Evolutionary conservation across 2,329 filamentous ascomycete species (phyloP), one percentile per base, ranked within the genome.

Genomic region (Lasiodiplodia theobromae): DNA sequence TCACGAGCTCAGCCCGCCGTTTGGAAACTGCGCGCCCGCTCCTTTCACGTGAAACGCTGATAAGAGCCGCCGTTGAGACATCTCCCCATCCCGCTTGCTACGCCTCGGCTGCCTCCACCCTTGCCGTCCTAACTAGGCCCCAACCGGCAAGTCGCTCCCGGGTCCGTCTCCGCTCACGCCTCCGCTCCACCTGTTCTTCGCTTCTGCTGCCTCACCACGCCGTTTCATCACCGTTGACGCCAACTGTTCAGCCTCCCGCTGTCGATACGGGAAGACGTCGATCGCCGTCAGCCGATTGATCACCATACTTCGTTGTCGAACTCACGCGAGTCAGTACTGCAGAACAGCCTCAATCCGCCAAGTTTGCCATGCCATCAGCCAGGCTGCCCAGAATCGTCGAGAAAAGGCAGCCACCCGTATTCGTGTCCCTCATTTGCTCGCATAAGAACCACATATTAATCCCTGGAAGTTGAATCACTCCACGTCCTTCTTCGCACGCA

Each of bases 181-280:
- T 18, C 23, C 25, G 23, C 21, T 18, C 34, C 52, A 18, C 52
- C 52, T 16, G 3, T 54, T 21, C 34, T 14, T 34, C 34, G 3
- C 54, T n/a, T 57, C 54, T n/a, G 23, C 34, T 40, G 23, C 38
- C 57, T 62, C 40, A 38, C 25, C 38, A 31, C 25, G 14, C 57
- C 57, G 38, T 62, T 62, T 62, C 25, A 28, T 49, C 40, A 25
- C 58, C 58, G 40, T 21, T 21, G 40, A 51, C 40, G 58, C 58
- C 58, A 34, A 28, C 47, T 40, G 58, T 40, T 25, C 58, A 44
- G 23, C 58, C 54, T 51, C 47, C 58, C 58, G 58, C 40, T 14
- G 21, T 11, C 6, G 16, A 25, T 31, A 16, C 25, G 25, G 16
- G 23, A 21, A 34, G 2, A 14, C 23, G 14, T 10, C 58, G 8